These are phyloP conservation scores for Wickerhamomyces silvicola DNA, from an alignment of 805 yeast genomes.

Conservation along the genomic window DNA sequence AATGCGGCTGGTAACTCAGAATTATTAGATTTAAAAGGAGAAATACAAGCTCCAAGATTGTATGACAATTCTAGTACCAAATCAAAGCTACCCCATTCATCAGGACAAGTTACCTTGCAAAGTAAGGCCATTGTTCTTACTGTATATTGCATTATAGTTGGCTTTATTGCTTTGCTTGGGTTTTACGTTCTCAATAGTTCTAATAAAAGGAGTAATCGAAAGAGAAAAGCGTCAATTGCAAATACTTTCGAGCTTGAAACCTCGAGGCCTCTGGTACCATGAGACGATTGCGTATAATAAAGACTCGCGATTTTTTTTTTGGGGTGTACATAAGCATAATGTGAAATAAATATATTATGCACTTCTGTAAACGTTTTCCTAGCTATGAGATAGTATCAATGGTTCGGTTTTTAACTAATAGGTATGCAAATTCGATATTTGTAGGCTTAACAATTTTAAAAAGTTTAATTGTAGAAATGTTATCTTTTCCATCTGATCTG, in stretches of 20 bases:
- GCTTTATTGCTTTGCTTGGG: slow-evolving; percentile 5
- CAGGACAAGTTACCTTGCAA: slow-evolving; percentile 10
- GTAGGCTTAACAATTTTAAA: background rate
- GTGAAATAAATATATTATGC: no score
- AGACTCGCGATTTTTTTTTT: no score
- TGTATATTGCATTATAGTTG: slow-evolving; percentile 28
- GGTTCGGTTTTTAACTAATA: no score
- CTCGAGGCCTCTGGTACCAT: no score
- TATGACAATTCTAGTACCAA: background rate
- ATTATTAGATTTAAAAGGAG: slow-evolving; percentile 52
- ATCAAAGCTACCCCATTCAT: background rate
- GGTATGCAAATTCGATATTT: background rate
- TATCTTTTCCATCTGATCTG: slow-evolving; percentile 7
- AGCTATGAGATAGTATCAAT: no score
- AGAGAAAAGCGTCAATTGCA: background rate
- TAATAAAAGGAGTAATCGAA: background rate
- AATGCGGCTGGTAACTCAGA: slow-evolving; percentile 64
- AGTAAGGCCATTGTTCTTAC: slow-evolving; percentile 18
- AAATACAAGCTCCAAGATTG: background rate
- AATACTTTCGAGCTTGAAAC: no score
- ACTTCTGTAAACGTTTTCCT: no score
- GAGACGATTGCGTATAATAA: no score
- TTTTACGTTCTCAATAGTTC: slow-evolving; percentile 1
- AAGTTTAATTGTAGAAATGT: background rate
- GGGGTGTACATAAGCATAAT: no score